Percentiles rank a stretch among this genome's conserved stretches.
These are phyloP conservation scores for Extremus antarcticus DNA, from an alignment of 495 filamentous ascomycete species.

Conservation along the genomic window DNA sequence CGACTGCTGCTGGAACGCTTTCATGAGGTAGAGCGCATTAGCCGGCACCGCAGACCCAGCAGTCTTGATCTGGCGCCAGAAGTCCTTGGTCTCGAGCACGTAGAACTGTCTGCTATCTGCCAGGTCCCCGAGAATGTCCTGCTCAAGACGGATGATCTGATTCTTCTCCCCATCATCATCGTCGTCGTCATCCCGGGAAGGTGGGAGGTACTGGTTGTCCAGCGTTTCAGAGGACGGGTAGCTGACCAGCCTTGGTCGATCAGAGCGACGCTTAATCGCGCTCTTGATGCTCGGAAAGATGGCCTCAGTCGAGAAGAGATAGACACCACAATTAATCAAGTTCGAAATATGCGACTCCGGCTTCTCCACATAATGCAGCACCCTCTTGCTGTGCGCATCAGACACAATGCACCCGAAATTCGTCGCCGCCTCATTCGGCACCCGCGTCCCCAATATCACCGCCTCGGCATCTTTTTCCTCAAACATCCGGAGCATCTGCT, in stretches of 20 bases:
- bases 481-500: slow-evolving; percentile 87
- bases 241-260: slow-evolving; percentile 78
- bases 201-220: slow-evolving; percentile 61
- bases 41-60: slow-evolving; percentile 94
- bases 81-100: slow-evolving; percentile 96
- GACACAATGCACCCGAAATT: slow-evolving; percentile 99
- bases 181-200: slow-evolving; percentile 49
- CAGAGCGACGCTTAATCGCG: slow-evolving; percentile 91
- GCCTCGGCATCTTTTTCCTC: slow-evolving; percentile 95
- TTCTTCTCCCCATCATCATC: slow-evolving; percentile 65
- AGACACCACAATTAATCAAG: slow-evolving; percentile 98
- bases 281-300: slow-evolving; percentile 94
- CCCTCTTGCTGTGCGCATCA: slow-evolving; percentile 86
- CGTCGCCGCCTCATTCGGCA: slow-evolving; percentile 79
- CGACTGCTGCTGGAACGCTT: slow-evolving; percentile 78
- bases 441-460: slow-evolving; percentile 88
- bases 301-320: slow-evolving; percentile 87
- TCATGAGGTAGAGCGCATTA: slow-evolving; percentile 93
- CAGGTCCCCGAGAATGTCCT: slow-evolving; percentile 93
- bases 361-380: slow-evolving; percentile 99
- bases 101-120: slow-evolving; percentile 98
- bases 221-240: slow-evolving; percentile 95
- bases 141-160: slow-evolving; percentile 89
- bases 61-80: slow-evolving; percentile 99
- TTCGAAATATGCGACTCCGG: slow-evolving; percentile 97